These are phyloP conservation scores for Hygrocybe coccinea DNA, from an alignment of 768 basidiomycete species.

Conservation along the genomic window DNA sequence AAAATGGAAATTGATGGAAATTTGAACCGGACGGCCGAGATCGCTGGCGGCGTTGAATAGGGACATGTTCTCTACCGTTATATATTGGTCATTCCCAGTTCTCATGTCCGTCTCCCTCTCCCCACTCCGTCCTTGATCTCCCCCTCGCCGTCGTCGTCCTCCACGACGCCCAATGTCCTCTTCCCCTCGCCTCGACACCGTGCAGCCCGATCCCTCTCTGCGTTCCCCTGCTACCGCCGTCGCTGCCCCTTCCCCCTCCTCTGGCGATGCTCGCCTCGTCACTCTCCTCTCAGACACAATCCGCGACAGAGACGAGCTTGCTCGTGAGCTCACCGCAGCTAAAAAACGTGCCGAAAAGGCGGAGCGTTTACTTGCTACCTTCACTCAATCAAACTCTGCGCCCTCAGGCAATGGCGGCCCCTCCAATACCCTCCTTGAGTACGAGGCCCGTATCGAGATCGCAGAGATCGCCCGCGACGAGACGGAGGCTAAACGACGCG, in stretches of 20 bases:
- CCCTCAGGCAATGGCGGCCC: slow-evolving; percentile 18
- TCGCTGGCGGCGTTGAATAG: too few species aligned
- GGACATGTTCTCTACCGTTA: not conserved
- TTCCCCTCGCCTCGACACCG: slow-evolving; percentile 9
- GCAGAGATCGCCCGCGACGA: slow-evolving; percentile 56
- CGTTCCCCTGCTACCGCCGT: slow-evolving; percentile 7
- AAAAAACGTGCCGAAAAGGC: slow-evolving; percentile 50
- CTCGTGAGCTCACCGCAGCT: slow-evolving; percentile 40
- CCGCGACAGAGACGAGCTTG: slow-evolving; percentile 48
- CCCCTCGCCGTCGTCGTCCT: not conserved
- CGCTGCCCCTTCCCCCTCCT: slow-evolving; percentile 12
- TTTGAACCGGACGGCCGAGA: not conserved
- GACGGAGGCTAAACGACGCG: slow-evolving; percentile 42
- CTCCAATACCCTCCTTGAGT: slow-evolving; percentile 30
- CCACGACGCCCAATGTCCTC: slow-evolving; percentile 6
- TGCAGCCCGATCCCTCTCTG: not conserved
- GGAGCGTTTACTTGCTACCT: slow-evolving; percentile 40
- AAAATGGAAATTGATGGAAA: not conserved
- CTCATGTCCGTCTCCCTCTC: not conserved
- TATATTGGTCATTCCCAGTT: slow-evolving; percentile 1
- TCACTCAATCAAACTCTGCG: slow-evolving; percentile 12
- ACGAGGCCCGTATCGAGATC: slow-evolving; percentile 45
- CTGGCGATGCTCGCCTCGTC: slow-evolving; percentile 52
- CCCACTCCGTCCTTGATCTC: not conserved
- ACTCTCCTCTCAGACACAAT: slow-evolving; percentile 50